Evolutionary conservation across 2,329 filamentous ascomycete species (phyloP), one percentile per base, ranked within the genome.

Genomic region (Trichoderma oligosporum): DNA sequence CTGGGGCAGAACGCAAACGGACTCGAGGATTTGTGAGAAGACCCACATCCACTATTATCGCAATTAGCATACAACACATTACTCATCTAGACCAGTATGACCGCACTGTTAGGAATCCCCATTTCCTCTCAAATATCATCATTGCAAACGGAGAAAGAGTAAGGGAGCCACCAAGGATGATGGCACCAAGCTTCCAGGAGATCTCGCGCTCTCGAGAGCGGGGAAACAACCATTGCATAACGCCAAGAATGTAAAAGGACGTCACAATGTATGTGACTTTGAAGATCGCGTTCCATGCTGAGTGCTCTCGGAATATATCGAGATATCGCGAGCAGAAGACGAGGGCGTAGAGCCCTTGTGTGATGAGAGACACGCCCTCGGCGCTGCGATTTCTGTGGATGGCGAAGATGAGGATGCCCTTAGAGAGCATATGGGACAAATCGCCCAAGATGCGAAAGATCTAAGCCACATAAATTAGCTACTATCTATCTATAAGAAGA

Each of bases 11-110:
- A 97, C 84, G 71, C 89, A 94, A 60, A 95, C 84, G 31, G 91
- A 93, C 74, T 97, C 93, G 67, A 97, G 87, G 63, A 96, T 88
- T 65, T 94, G 86, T 29, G 90, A 96, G 74, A 97, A 96, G 58
- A 86, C 82, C 88, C 90, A 95, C 61, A 90, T 79, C 69, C 88
- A 82, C 89, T 96, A 66, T 49, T 49, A 2, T 24, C 2, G 33
- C n/a, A 35, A 7, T 57, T 33, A 57, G 53, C 39, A 46, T n/a
- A 46, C 18, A 16, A 31, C 2, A n/a, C 8, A 11, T 35, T 2
- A 20, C 16, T 12, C 7, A 35, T 12, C 6, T 27, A 6, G 4
- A 1, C 70, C 4, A 9, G 4, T 20, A 22, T 11, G 11, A 22
- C 35, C 49, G n/a, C 68, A 85, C 83, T 63, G 76, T 73, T 45